A percentile compares a stretch with the other conserved stretches of the same genome.
Conservation (phyloP, 306 rosid species). For the Arachis hypogaea region DNA sequence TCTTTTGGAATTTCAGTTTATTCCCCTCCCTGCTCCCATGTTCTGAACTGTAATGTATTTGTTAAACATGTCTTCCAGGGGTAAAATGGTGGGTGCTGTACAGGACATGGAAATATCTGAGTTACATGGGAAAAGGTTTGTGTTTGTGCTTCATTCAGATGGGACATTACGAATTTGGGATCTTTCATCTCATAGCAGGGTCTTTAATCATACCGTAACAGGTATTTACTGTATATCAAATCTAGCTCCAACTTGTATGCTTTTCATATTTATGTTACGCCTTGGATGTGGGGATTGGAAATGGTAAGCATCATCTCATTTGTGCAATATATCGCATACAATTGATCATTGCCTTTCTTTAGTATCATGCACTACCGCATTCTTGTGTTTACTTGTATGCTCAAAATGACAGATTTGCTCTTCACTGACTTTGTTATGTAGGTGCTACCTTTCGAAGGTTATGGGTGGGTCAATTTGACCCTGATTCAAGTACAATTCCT, state of each 20-base stretch:
- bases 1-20: not conserved
- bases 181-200: slow-evolving; percentile 59
- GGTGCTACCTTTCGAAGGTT: slow-evolving; percentile 62
- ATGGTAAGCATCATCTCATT: slow-evolving; percentile 33
- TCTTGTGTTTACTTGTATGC: slow-evolving; percentile 28
- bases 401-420: not conserved
- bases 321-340: slow-evolving; percentile 23
- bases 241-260: slow-evolving; percentile 1
- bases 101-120: slow-evolving; percentile 73
- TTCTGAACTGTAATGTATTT: slow-evolving; percentile 27
- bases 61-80: slow-evolving; percentile 62
- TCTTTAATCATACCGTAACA: slow-evolving; percentile 60
- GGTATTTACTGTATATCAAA: slow-evolving; percentile 52
- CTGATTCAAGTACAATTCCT: slow-evolving; percentile 52
- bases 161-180: slow-evolving; percentile 89
- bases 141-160: slow-evolving; percentile 86
- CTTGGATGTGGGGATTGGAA: slow-evolving; percentile 9
- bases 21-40: not conserved
- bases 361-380: slow-evolving; percentile 15
- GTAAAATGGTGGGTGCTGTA: slow-evolving; percentile 67
- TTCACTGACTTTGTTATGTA: slow-evolving; percentile 44
- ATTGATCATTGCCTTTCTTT: not conserved
- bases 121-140: slow-evolving; percentile 60
- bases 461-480: slow-evolving; percentile 71
- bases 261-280: slow-evolving; percentile 30